Conservation (phyloP, 805 yeast species). For the Candida coleopterorum region DNA sequence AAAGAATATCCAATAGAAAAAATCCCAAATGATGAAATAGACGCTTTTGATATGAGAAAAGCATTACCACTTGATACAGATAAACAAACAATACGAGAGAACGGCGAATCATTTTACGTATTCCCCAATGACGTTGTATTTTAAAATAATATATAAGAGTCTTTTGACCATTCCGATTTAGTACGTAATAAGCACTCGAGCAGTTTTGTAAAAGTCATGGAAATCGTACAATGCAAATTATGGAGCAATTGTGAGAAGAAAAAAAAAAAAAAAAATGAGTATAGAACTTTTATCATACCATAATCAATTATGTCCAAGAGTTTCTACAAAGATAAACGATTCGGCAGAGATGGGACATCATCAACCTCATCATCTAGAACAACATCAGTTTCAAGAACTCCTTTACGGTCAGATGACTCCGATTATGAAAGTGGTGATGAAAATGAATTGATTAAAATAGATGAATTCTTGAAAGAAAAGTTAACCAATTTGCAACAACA, state of each 20-base stretch:
- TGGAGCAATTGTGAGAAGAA: background rate
- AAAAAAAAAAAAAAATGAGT: too few relatives aligned
- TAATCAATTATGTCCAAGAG: conserved; percentile 11
- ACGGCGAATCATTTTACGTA: conserved; percentile 59
- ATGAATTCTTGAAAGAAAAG: conserved; percentile 28
- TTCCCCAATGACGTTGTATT: conserved; percentile 65
- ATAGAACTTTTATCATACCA: too few relatives aligned
- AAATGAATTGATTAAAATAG: conserved; percentile 29
- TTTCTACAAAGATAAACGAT: conserved; percentile 8
- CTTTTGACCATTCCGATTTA: background rate
- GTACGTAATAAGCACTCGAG: background rate
- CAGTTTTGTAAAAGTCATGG: background rate
- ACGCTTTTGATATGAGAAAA: conserved; percentile 87
- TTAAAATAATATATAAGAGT: conserved; percentile 18
- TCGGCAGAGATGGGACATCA: conserved; percentile 11
- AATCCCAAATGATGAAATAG: conserved; percentile 56
- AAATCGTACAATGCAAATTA: background rate
- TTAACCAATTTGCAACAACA: conserved; percentile 27
- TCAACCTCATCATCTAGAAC: conserved; percentile 30
- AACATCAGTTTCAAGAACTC: conserved; percentile 31
- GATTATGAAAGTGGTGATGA: conserved; percentile 37
- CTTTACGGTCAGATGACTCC: conserved; percentile 17
- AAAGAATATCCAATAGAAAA: conserved; percentile 41
- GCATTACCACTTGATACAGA: conserved; percentile 54
- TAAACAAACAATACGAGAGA: conserved; percentile 47